A percentile compares a stretch with the other conserved stretches of the same genome.
These are phyloP conservation scores for Penicillium parvum DNA, from an alignment of 495 filamentous ascomycete species.

Conservation along the genomic window DNA sequence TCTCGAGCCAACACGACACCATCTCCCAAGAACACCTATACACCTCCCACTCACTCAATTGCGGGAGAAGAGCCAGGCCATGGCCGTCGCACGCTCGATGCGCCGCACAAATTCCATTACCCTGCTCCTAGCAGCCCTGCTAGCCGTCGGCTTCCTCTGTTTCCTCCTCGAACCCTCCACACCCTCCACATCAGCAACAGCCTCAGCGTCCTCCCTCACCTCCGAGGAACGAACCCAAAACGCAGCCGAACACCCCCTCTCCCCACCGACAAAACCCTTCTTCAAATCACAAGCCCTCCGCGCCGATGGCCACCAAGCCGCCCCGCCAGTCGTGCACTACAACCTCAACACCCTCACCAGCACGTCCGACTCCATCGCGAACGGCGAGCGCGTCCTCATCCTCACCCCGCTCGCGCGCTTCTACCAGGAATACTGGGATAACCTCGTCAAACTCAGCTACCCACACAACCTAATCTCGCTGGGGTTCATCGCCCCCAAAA, in stretches of 20 bases:
- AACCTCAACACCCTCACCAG: conserved; percentile 90
- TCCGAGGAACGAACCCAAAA: conserved; percentile 49
- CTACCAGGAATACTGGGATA: conserved; percentile 94
- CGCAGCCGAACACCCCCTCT: conserved; percentile 69
- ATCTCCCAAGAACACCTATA: no score
- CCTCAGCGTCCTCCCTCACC: conserved; percentile 37
- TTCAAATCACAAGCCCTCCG: conserved; percentile 56
- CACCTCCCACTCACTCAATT: conserved; percentile 4
- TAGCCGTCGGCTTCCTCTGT: conserved; percentile 60
- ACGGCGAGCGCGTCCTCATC: conserved; percentile 83
- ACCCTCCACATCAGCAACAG: conserved; percentile 31
- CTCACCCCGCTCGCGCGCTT: conserved; percentile 90
- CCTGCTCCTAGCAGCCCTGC: conserved; percentile 54
- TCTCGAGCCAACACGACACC: background rate
- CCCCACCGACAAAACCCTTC: conserved; percentile 81
- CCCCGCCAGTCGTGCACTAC: conserved; percentile 92
- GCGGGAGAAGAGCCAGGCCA: conserved; percentile 25
- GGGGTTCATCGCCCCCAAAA: conserved; percentile 95
- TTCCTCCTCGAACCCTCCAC: conserved; percentile 55
- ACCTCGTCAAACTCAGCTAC: conserved; percentile 77
- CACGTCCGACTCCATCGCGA: conserved; percentile 63
- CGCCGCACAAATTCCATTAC: conserved; percentile 66
- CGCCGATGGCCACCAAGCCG: conserved; percentile 51
- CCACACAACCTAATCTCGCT: conserved; percentile 91
- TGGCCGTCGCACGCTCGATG: conserved; percentile 55